Evolutionary conservation across 192 early-diverging fungal genomes (phyloP).

Genomic region (Lunasporangiospora selenospora): DNA sequence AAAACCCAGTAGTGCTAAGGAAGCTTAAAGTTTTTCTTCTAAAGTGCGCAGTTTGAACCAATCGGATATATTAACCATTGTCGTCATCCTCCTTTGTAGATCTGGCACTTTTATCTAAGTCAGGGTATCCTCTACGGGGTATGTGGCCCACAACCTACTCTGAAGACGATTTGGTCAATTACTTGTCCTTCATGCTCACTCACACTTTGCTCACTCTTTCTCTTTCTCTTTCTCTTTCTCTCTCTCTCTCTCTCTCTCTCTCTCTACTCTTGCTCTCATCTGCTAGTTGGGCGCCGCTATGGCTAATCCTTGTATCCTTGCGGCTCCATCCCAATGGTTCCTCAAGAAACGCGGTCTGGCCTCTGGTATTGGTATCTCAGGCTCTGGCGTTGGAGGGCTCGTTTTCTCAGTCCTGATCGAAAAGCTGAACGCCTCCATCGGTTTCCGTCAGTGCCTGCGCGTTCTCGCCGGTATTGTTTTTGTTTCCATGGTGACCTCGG

Average conservation of each 20-base stretch:
- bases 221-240: background rate
- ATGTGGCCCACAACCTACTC: slow-evolving; percentile 19
- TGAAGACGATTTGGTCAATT: no score
- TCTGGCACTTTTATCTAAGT: slow-evolving; percentile 54
- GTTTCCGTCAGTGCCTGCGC: slow-evolving; percentile 69
- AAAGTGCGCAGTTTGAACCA: no score
- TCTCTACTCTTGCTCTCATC: background rate
- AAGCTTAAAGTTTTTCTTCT: no score
- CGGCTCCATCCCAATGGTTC: slow-evolving; percentile 78
- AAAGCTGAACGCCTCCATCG: slow-evolving; percentile 63
- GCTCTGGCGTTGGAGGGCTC: slow-evolving; percentile 79
- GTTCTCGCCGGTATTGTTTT: slow-evolving; percentile 64
- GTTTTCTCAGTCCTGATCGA: slow-evolving; percentile 65
- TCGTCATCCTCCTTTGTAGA: slow-evolving; percentile 17
- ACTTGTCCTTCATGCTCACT: background rate
- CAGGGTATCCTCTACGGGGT: slow-evolving; percentile 55
- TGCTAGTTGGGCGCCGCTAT: slow-evolving; percentile 40
- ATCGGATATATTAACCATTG: no score
- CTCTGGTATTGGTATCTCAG: slow-evolving; percentile 74
- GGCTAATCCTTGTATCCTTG: slow-evolving; percentile 52
- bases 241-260: background rate
- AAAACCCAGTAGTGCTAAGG: no score
- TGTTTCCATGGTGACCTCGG: slow-evolving; percentile 41
- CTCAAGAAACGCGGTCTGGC: slow-evolving; percentile 67
- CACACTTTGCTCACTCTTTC: background rate